Evolutionary conservation across 169 alveolate genomes (phyloP), one percentile per base, ranked within the genome.

Genomic region (Cryptosporidium sp.): DNA sequence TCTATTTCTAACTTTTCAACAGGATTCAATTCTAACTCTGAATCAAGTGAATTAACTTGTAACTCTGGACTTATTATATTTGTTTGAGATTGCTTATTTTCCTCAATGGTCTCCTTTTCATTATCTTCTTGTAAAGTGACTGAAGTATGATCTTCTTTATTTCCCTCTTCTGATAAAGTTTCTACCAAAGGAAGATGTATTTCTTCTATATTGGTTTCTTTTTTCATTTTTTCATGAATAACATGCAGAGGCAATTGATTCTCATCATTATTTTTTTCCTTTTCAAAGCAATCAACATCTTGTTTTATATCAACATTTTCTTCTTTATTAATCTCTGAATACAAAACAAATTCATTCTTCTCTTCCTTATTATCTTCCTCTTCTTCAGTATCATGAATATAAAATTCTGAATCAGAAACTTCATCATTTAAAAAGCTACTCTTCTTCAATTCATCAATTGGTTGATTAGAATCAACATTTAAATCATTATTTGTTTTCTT

Each of bases 321-420:
- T 18, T 52, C 62, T 53, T 53, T 42, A 42, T 1, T 9, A 31
- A 3, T 9, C 0, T 14, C 18, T 14, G 23, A 14, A 3, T 14
- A n/a, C 6, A 14, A 3, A 48, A 1, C 23, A 48, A 48, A 14
- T 37, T 33, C 69, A 8, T 61, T 33, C 42, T 61, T 61, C 18
- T 61, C 69, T 61, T 61, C 45, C 9, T 16, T 12, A 68, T 29
- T 44, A n/a, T 44, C 84, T 9, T 70, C 67, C 84, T 70, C 67
- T 70, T 26, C 51, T 37, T 65, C 72, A 65, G 14, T 65, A 31
- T 65, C 72, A 16, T 33, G n/a, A 14, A 65, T 65, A 10, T 33
- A 73, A 73, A 73, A 73, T 42, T 73, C 86, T 12, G 86, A 53
- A 60, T 73, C 86, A 4, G 86, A 73, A 18, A 73, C 68, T 31